Base-by-base conservation (phyloP, 2,329 filamentous ascomycete species). In the Penicillium corylophilum region DNA sequence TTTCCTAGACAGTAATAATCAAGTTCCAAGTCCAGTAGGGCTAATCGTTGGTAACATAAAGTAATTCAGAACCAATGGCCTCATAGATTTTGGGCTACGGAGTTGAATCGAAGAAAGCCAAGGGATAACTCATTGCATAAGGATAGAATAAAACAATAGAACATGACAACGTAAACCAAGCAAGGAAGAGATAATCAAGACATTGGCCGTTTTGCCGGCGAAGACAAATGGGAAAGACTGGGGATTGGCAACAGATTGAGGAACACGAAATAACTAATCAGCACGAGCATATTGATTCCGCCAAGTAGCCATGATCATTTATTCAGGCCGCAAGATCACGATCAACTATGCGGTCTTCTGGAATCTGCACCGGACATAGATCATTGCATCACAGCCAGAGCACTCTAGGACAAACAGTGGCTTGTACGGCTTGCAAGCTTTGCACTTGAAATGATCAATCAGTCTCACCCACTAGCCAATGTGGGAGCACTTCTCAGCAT, bases 291-390 rank as follows among this genome's bases (percentile, higher is more conserved):
- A 7, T 33, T 16, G 15, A 33, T n/a, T 15, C 3, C 15, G 6
- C 18, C 33, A 20, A 36, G 4, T 10, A 9, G n/a, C 33, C n/a
- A 18, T 36, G 33, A 9, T 16, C 33, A 20, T 18, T 36, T 16
- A 8, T 18, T 36, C 16, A 18, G 15, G 31, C 10, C 33, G 16
- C n/a, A 36, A 13, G 16, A 10, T 6, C 8, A 28, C 26, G 26
- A 36, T 20, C 31, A n/a, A 18, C 31, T 35, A 35, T 35, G 31
- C 31, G 9, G 31, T 7, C n/a, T 16, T 35, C 6, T 35, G 15
- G 22, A 67, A 70, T 50, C 65, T 70, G 48, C 69, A 71, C n/a
- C 56, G 50, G 20, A 68, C 59, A 41, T 69, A 71, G 4, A 57
- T 62, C 44, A 56, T 62, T 2, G 58, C 39, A 3, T 65, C 64